Base-by-base conservation (phyloP, 1,284 basidiomycete species). In the Ganoderma multipileum region DNA sequence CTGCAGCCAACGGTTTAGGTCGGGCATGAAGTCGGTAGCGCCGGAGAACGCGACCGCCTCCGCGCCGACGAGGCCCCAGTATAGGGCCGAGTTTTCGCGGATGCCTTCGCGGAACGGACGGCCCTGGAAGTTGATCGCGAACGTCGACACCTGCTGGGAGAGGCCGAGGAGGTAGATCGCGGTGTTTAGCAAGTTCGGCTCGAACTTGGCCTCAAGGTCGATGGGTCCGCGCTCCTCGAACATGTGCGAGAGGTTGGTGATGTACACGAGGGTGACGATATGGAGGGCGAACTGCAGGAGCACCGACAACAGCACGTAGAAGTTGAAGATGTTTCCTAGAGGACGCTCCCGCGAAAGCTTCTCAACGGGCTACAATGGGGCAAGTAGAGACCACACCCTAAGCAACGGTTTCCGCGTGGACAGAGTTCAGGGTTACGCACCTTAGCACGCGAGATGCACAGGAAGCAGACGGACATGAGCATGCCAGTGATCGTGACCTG, bases 51-150 rank as follows among this genome's bases (percentile, higher is more conserved):
- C 97, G 14, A 98, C 96, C 3, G 89, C 87, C 67, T 90, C 90
- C 28, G 94, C 96, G 26, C 92, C 94, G 55, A 97, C 83, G 14
- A 98, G 88, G 52, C 96, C 96, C 83, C 91, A 98, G 80, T 90
- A 97, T n/a, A 98, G 80, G 3, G 95, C 93, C 16, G 91, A 84
- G 80, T 98, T 98, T 81, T 98, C 96, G 3, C 94, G 87, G 77
- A 98, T 97, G 57, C 95, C 95, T 81, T 98, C 96, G 55, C 96
- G 91, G 91, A 98, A 98, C 0, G 97, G 96, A 50, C 96, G 92
- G 9, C 96, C 97, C 87, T 93, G 71, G 87, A 96, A 98, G 83
- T 98, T 98, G 83, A 98, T 95, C 3, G 95, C 92, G 77, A 98
- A 98, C 0, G 96, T 98, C 11, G 96, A 97, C 2, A 98, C 96